Evolutionary conservation across 2,329 filamentous ascomycete species (phyloP).

Genomic region (Exserohilum rostratum): DNA sequence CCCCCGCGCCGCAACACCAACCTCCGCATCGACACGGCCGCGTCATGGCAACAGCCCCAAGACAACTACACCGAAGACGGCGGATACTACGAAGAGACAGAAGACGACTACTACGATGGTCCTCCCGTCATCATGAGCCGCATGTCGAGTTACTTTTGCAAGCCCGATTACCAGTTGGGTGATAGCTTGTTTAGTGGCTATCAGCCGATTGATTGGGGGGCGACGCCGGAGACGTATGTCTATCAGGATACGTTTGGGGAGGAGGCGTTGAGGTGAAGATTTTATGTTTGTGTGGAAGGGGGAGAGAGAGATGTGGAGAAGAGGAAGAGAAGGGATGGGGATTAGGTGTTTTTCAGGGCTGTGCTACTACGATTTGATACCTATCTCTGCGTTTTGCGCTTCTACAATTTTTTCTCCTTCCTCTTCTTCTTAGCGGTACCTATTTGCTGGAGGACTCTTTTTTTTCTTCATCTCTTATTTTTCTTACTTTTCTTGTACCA

Average conservation of each 20-base stretch:
- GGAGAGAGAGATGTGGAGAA: not conserved
- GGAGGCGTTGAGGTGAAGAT: not conserved
- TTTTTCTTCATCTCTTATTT: no score
- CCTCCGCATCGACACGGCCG: conserved; percentile 20
- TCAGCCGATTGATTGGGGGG: conserved; percentile 12
- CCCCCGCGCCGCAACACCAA: conserved; percentile 2
- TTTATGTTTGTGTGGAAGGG: not conserved
- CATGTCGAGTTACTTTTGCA: conserved; percentile 42
- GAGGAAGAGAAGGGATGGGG: not conserved
- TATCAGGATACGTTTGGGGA: conserved; percentile 8
- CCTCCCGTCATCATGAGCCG: conserved; percentile 40
- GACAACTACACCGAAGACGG: conserved; percentile 20
- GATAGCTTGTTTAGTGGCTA: conserved; percentile 38
- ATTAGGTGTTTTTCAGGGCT: not conserved
- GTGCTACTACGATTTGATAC: no score
- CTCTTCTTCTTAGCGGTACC: no score
- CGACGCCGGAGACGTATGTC: not conserved
- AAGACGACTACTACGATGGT: conserved; percentile 12
- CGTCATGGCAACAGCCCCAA: conserved; percentile 10
- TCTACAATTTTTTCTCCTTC: no score
- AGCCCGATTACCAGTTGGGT: conserved; percentile 42
- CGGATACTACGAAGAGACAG: not conserved
- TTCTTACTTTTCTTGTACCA: no score
- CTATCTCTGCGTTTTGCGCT: no score
- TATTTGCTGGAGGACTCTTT: no score